Conservation (phyloP, 805 yeast species). For the Myxozyma melibiosi region DNA sequence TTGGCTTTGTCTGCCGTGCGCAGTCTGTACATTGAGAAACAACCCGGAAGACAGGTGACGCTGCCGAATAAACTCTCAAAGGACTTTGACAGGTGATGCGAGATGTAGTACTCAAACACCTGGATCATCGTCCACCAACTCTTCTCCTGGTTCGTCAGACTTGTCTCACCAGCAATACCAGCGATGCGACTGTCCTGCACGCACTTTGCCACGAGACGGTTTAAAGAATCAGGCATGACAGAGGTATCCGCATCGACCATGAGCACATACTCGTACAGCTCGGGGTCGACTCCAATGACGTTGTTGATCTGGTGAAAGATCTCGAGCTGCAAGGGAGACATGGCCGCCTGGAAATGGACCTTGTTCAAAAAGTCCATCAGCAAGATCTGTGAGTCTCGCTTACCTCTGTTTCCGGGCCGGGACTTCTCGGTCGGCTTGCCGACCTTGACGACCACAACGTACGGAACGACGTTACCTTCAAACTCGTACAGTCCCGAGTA, state of each 20-base stretch:
- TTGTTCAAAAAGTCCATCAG: conserved; percentile 61
- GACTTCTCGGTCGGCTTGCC: conserved; percentile 57
- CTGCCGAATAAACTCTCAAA: conserved; percentile 64
- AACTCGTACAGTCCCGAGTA: conserved; percentile 64
- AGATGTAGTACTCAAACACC: conserved; percentile 64
- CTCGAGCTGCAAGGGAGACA: conserved; percentile 61
- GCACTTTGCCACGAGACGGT: conserved; percentile 60
- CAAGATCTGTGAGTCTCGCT: conserved; percentile 63
- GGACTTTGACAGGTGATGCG: conserved; percentile 65
- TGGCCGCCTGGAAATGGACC: conserved; percentile 60
- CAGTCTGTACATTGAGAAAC: conserved; percentile 59
- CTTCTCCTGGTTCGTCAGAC: conserved; percentile 56
- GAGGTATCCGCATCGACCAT: conserved; percentile 69
- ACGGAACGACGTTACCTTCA: conserved; percentile 58
- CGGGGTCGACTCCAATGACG: conserved; percentile 63
- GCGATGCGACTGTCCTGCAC: conserved; percentile 59
- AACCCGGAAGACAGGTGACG: conserved; percentile 69
- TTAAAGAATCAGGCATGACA: conserved; percentile 56
- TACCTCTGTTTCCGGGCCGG: conserved; percentile 64
- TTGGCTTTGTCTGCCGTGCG: conserved; percentile 52
- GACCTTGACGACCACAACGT: conserved; percentile 56
- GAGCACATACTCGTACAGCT: conserved; percentile 56
- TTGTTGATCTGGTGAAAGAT: conserved; percentile 57
- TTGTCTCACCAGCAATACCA: conserved; percentile 67
- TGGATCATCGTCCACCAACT: conserved; percentile 63